Base-by-base conservation (phyloP, 2,329 filamentous ascomycete genomes). In the Fusarium tanahbumbuense region DNA sequence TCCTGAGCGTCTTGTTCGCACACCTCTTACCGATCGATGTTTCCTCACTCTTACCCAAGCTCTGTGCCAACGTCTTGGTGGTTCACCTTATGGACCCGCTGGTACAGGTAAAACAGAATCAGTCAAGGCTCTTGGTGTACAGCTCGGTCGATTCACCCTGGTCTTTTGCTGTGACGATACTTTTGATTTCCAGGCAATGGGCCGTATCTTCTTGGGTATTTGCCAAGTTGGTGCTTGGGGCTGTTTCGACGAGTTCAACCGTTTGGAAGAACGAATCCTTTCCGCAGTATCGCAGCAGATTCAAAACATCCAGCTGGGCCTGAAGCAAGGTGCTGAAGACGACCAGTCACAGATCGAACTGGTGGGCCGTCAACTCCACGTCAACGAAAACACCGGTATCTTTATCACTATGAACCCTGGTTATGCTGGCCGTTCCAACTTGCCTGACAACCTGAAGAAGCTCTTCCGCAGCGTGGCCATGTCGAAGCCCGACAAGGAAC, bases 361-460 rank as follows among this genome's bases (percentile, higher is more conserved):
- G 22, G 92, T 98, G 56, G 95, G 95, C 50, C 92, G 96, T 58
- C 94, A 97, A 73, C 87, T 99, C 49, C 89, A 87, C 68, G 96
- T 99, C 72, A 97, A 97, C 76, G 86, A 88, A 66, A 97, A 98
- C 78, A 98, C 97, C 53, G 96, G 96, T 74, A 96, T 99, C 78
- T 99, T 99, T 84, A 99, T 99, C 79, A 99, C 96, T 41, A 99
- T 99, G 97, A 99, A 99, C 80, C 96, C 96, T 79, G 96, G 96
- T 55, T 99, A 99, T 82, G 96, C 96, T 56, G 96, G 96, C 60
- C 93, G 96, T 81, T 99, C 96, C 52, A 99, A 99, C 81, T 83
- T 99, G 76, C 96, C 96, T 4, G 96, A 99, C 83, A 99, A 99
- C 80, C 82, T 99, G 83, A 99, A 99, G 89, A 99, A 99, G 83